Evolutionary conservation across 1,284 basidiomycete species (phyloP).

Genomic region (Sphagnurus paluster): DNA sequence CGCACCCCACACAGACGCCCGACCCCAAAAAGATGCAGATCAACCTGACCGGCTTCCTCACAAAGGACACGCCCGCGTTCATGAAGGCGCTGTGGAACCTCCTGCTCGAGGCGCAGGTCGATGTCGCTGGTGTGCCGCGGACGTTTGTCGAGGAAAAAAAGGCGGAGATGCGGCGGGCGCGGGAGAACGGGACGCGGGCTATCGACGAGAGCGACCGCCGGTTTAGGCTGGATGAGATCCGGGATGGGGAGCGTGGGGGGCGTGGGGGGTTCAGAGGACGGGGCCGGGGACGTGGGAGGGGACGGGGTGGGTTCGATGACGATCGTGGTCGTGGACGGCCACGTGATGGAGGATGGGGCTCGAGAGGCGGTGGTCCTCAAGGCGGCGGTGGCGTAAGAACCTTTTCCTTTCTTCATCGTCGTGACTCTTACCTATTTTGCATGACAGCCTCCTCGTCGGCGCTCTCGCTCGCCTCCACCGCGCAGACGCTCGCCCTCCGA

Average conservation of each 20-base stretch:
- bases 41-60: slow-evolving; percentile 89
- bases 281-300: slow-evolving; percentile 47
- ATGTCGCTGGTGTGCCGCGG: slow-evolving; percentile 88
- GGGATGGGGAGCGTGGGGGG: slow-evolving; percentile 52
- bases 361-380: slow-evolving; percentile 39
- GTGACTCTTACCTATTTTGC: slow-evolving; percentile 5
- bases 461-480: slow-evolving; percentile 40
- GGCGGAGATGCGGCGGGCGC: slow-evolving; percentile 82
- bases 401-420: slow-evolving; percentile 9
- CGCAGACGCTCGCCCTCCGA: slow-evolving; percentile 47
- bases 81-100: slow-evolving; percentile 90
- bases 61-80: slow-evolving; percentile 77
- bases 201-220: slow-evolving; percentile 74
- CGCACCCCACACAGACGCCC: slow-evolving; percentile 56
- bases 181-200: slow-evolving; percentile 68
- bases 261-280: slow-evolving; percentile 48
- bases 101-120: slow-evolving; percentile 87
- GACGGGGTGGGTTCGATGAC: slow-evolving; percentile 45
- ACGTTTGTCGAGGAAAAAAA: slow-evolving; percentile 97
- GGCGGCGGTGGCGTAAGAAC: slow-evolving; percentile 49
- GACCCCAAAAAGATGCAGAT: slow-evolving; percentile 97
- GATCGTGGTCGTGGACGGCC: slow-evolving; percentile 35
- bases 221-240: slow-evolving; percentile 65
- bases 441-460: slow-evolving; percentile 36
- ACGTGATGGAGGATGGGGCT: slow-evolving; percentile 39